These are phyloP conservation scores for Plasmodium billcollinsi DNA, from an alignment of 169 alveolate genomes.

Conservation along the genomic window DNA sequence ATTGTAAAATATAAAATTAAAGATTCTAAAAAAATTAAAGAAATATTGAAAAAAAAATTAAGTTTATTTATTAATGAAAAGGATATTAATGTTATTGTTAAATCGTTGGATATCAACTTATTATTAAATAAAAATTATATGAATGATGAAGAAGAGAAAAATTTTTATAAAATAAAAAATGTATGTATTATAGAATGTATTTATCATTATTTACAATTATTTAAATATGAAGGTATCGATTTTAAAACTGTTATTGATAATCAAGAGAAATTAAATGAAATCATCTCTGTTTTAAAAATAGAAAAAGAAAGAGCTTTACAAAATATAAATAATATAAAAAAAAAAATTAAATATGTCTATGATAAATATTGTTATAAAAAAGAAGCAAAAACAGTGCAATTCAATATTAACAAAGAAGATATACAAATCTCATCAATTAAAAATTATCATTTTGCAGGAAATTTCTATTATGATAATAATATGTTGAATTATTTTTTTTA, in stretches of 20 bases:
- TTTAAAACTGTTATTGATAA: constrained; percentile 16
- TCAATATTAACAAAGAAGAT: constrained; percentile 19
- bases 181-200: constrained; percentile 59
- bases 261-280: constrained; percentile 10
- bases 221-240: constrained; percentile 67
- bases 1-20: constrained; percentile 52
- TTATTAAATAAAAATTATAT: constrained; percentile 34
- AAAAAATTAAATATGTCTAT: constrained; percentile 34
- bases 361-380: constrained; percentile 47
- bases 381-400: constrained; percentile 52
- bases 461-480: constrained; percentile 35
- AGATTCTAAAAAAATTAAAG: constrained; percentile 60
- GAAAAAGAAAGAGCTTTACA: constrained; percentile 51
- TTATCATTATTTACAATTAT: constrained; percentile 60
- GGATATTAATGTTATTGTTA: constrained; percentile 64
- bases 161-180: constrained; percentile 31
- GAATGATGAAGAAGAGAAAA: constrained; percentile 34
- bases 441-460: constrained; percentile 33
- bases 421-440: constrained; percentile 3
- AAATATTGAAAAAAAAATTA: constrained; percentile 37
- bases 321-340: constrained; percentile 20
- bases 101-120: constrained; percentile 30
- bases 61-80: constrained; percentile 43
- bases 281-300: constrained; percentile 23
- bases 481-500: constrained; percentile 41